phyloP scores from a whole-genome alignment of 2,329 filamentous ascomycete genomes.

The Epichloe uncinata region DNA sequence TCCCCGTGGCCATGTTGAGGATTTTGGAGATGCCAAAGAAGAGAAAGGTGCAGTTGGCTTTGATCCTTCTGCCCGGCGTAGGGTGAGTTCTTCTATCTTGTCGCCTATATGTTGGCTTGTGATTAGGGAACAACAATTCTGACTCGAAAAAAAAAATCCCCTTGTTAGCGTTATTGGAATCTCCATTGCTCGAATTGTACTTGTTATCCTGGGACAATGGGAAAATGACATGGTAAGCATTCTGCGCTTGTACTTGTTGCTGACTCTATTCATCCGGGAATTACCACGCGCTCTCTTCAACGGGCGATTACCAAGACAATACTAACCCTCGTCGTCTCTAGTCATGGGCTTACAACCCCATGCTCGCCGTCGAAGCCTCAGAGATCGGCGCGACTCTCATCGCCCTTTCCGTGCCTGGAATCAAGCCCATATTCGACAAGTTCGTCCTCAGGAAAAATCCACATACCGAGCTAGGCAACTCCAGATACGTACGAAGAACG shows the following conservation, averaged over 20 bases:
- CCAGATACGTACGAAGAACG: constrained; percentile 11
- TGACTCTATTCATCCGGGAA: neutral
- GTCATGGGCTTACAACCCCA: constrained; percentile 38
- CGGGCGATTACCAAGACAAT: no score
- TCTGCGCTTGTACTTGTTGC: neutral
- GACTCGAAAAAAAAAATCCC: neutral
- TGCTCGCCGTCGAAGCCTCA: constrained; percentile 34
- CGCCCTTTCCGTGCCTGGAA: constrained; percentile 35
- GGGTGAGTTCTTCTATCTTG: constrained; percentile 22
- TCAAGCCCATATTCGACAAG: constrained; percentile 32
- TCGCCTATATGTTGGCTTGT: neutral
- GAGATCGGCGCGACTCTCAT: constrained; percentile 37
- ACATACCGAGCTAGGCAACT: constrained; percentile 10
- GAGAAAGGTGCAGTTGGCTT: constrained; percentile 32
- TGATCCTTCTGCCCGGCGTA: constrained; percentile 35
- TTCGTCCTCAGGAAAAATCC: constrained; percentile 16
- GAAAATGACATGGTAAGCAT: constrained; percentile 22
- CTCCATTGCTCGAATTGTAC: constrained; percentile 30
- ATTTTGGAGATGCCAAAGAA: constrained; percentile 28
- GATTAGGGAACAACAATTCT: neutral
- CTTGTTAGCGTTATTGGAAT: constrained; percentile 32
- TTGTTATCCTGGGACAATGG: constrained; percentile 35
- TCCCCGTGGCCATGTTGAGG: constrained; percentile 33
- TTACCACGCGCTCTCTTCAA: no score
- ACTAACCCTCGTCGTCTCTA: neutral